phyloP scores from a whole-genome alignment of 257 asterid species.

The Leptodermis oblonga region DNA sequence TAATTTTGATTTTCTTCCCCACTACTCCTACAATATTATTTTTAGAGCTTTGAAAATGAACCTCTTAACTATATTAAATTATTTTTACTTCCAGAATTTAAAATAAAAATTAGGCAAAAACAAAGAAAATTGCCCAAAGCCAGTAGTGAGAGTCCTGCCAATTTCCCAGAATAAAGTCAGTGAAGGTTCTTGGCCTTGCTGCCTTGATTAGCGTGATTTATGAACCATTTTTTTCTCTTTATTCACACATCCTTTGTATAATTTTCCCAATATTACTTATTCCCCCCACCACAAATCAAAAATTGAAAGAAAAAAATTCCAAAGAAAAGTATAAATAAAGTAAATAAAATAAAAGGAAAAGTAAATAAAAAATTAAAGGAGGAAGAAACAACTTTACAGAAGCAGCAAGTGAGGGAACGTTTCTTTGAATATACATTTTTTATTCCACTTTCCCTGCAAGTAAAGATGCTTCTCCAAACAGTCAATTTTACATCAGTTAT shows the following conservation, averaged over 20 bases:
- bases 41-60: not conserved
- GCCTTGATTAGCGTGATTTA: slow-evolving; percentile 31
- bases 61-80: no score
- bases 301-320: not conserved
- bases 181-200: slow-evolving; percentile 37
- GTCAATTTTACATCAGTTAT: not conserved
- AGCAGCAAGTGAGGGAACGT: slow-evolving; percentile 13
- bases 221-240: slow-evolving; percentile 40
- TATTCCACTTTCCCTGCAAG: not conserved
- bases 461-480: not conserved
- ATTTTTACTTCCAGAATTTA: slow-evolving; percentile 2
- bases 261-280: no score
- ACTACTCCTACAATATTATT: not conserved
- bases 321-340: not conserved
- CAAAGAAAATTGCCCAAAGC: not conserved
- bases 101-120: not conserved
- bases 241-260: not conserved
- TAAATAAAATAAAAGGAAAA: not conserved
- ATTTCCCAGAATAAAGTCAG: slow-evolving; percentile 42
- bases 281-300: not conserved
- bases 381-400: slow-evolving; percentile 7
- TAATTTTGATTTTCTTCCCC: not conserved
- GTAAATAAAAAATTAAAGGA: not conserved
- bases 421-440: not conserved
- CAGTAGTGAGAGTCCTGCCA: slow-evolving; percentile 12